phyloP scores from a whole-genome alignment of 106 monocot species.

The Acanthochlamys bracteata region DNA sequence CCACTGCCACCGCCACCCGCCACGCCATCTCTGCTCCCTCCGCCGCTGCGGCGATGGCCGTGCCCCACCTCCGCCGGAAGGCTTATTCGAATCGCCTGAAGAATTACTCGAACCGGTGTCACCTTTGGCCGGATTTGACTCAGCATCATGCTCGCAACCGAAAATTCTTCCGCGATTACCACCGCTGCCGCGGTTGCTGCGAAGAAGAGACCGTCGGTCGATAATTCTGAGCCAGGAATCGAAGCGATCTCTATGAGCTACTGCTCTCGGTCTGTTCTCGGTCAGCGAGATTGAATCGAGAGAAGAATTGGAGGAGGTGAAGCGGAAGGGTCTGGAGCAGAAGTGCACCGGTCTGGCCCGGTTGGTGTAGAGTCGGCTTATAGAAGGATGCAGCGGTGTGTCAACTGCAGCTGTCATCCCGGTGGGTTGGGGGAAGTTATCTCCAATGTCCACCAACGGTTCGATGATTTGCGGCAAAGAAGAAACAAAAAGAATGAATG shows the following conservation, averaged over 20 bases:
- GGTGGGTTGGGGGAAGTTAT: too few species aligned
- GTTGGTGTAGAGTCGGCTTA: too few species aligned
- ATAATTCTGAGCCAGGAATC: conserved; percentile 17
- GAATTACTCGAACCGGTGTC: conserved; percentile 8
- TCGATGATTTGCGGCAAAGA: too few species aligned
- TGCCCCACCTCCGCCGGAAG: neutral
- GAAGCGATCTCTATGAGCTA: conserved; percentile 9
- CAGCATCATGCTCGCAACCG: conserved; percentile 39
- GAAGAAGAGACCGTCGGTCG: neutral
- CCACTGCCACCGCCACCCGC: conserved; percentile 86
- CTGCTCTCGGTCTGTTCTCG: neutral
- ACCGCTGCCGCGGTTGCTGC: conserved; percentile 9
- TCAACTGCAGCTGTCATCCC: too few species aligned
- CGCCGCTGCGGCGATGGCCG: conserved; percentile 7
- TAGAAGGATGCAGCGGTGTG: too few species aligned
- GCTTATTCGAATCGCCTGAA: conserved; percentile 10
- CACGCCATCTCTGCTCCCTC: conserved; percentile 41
- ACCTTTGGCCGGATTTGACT: conserved; percentile 10
- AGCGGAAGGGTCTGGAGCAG: neutral
- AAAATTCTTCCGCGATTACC: too few species aligned
- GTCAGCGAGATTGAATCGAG: too few species aligned
- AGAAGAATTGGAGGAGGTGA: neutral
- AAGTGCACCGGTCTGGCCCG: neutral
- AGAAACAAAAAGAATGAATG: too few species aligned
- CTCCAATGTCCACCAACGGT: too few species aligned